Evolutionary conservation across 495 filamentous ascomycete species (phyloP).

Genomic region (Xylaria venustula): DNA sequence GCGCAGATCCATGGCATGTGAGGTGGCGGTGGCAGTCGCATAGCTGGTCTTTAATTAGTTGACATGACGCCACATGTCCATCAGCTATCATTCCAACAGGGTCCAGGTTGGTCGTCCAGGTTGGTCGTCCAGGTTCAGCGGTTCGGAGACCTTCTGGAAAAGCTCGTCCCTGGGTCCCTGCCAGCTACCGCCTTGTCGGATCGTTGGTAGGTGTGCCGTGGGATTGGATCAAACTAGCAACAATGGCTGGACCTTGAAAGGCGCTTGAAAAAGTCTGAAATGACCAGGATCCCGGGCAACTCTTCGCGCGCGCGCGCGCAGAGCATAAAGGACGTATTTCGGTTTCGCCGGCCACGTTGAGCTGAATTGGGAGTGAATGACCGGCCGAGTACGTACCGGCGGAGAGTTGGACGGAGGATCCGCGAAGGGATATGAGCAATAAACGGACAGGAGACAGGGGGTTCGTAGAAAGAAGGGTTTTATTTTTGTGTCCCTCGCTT

Average conservation of each 20-base stretch:
- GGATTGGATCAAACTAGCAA: neutral
- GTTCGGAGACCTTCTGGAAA: neutral
- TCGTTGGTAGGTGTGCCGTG: neutral
- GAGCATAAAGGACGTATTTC: conserved; percentile 11
- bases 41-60: neutral
- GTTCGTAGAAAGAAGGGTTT: too few species aligned
- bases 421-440: neutral
- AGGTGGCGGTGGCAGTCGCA: neutral
- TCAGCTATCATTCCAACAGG: neutral
- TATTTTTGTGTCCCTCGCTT: too few species aligned
- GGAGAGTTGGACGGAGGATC: conserved; percentile 9
- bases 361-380: neutral
- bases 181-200: conserved; percentile 6
- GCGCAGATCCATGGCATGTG: neutral
- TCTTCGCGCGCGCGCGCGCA: neutral
- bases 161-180: neutral
- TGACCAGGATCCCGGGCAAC: neutral
- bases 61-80: neutral
- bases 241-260: neutral
- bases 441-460: neutral
- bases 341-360: conserved; percentile 7
- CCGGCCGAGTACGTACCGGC: too few species aligned
- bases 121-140: neutral
- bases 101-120: neutral
- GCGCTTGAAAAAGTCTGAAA: neutral